A percentile compares a stretch with the other conserved stretches of the same genome.
These are phyloP conservation scores for Kodamaea derodonti DNA, from an alignment of 1,139 yeast species.

Conservation along the genomic window DNA sequence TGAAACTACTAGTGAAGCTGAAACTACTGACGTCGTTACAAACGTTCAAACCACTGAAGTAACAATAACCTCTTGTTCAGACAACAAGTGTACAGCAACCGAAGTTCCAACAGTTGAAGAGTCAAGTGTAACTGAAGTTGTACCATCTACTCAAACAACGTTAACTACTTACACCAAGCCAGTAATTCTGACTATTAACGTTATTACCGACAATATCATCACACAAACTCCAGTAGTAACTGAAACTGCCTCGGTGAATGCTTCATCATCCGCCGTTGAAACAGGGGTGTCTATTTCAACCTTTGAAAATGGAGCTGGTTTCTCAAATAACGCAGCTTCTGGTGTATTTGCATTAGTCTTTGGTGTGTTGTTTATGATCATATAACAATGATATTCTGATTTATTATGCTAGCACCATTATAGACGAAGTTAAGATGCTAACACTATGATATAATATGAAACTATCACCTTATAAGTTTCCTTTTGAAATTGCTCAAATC, in stretches of 20 bases:
- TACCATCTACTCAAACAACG: conserved; percentile 3
- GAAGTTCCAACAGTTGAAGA: conserved; percentile 1
- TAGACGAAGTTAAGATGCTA: no score
- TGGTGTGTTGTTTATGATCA: conserved; percentile 11
- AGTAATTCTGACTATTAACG: conserved; percentile 18
- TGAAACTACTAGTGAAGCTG: conserved; percentile 1
- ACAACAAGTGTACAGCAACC: conserved; percentile 8
- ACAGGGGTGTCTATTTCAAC: conserved; percentile 10
- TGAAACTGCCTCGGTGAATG: conserved; percentile 7
- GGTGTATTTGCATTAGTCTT: conserved; percentile 12
- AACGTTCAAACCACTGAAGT: neutral
- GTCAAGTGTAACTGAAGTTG: neutral
- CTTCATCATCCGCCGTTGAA: conserved; percentile 8
- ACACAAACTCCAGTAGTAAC: conserved; percentile 14
- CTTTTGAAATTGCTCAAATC: no score
- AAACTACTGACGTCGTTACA: conserved; percentile 3
- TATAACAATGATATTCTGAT: no score
- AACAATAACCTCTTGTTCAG: conserved; percentile 9
- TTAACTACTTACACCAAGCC: conserved; percentile 1
- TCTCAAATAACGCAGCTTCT: conserved; percentile 5
- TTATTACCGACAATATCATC: conserved; percentile 22
- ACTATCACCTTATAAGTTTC: no score
- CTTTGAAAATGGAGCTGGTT: conserved; percentile 16
- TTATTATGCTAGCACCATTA: no score
- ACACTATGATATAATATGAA: no score